Conservation (phyloP, 768 basidiomycete genomes). For the Boletus patriciae region DNA sequence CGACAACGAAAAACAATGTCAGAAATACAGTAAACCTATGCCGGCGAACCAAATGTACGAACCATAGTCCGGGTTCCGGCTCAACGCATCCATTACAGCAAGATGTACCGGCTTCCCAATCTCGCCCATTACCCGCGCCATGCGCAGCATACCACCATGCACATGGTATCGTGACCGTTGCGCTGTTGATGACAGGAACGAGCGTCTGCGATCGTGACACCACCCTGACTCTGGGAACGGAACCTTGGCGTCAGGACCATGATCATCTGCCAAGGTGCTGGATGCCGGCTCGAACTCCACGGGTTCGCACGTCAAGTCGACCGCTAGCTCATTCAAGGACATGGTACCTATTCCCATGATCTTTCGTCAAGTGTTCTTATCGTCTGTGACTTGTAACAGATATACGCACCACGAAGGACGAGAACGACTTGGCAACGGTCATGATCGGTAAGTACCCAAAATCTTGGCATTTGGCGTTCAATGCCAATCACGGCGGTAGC, state of each 20-base stretch:
- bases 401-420: conserved; percentile 57
- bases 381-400: not conserved
- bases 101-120: conserved; percentile 74
- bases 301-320: conserved; percentile 80
- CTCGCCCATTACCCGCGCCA: conserved; percentile 78
- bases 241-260: conserved; percentile 34
- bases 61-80: conserved; percentile 73
- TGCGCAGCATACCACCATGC: conserved; percentile 77
- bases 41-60: conserved; percentile 26
- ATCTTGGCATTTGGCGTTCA: conserved; percentile 75
- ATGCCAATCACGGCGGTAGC: conserved; percentile 63
- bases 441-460: conserved; percentile 86
- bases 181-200: conserved; percentile 20
- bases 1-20: not conserved
- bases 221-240: conserved; percentile 36
- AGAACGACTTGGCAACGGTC: conserved; percentile 71
- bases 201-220: conserved; percentile 26
- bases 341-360: conserved; percentile 57
- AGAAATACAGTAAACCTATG: not conserved
- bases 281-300: conserved; percentile 61
- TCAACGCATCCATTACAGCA: conserved; percentile 69
- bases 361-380: conserved; percentile 5
- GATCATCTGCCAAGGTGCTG: conserved; percentile 30
- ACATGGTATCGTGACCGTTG: conserved; percentile 53
- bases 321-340: conserved; percentile 85